A percentile compares a stretch with the other conserved stretches of the same genome.
phyloP scores from a whole-genome alignment of 495 filamentous ascomycete genomes.

The Lophiotrema nucula region DNA sequence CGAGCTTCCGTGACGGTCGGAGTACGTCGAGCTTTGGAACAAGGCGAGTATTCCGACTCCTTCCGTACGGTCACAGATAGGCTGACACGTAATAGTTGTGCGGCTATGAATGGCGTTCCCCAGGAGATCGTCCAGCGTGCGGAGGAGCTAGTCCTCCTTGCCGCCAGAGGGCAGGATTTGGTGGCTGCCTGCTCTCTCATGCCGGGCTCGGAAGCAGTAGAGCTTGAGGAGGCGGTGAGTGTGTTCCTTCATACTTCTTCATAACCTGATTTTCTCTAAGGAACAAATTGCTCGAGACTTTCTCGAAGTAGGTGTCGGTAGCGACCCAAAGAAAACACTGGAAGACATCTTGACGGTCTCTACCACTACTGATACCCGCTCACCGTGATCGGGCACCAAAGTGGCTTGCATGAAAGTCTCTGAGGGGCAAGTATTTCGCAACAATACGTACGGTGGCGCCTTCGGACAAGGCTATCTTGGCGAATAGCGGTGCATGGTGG shows the following conservation, averaged over 20 bases:
- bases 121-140: slow-evolving; percentile 70
- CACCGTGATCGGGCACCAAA: too few relatives aligned
- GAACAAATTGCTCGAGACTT: slow-evolving; percentile 34
- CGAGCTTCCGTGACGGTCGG: slow-evolving; percentile 57
- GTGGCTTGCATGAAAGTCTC: too few relatives aligned
- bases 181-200: slow-evolving; percentile 66
- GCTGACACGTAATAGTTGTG: slow-evolving; percentile 54
- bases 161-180: slow-evolving; percentile 72
- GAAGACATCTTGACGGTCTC: slow-evolving; percentile 26
- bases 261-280: slow-evolving; percentile 18
- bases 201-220: slow-evolving; percentile 56
- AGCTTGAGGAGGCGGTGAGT: slow-evolving; percentile 62
- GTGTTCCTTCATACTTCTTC: background rate
- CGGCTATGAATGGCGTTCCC: slow-evolving; percentile 79
- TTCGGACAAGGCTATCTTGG: too few relatives aligned
- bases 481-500: too few relatives aligned
- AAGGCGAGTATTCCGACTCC: slow-evolving; percentile 49
- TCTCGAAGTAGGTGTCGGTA: slow-evolving; percentile 17
- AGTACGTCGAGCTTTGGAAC: slow-evolving; percentile 84
- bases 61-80: background rate
- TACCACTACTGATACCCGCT: slow-evolving; percentile 6
- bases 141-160: slow-evolving; percentile 67
- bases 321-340: slow-evolving; percentile 13
- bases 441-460: too few relatives aligned
- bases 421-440: too few relatives aligned